phyloP scores from a whole-genome alignment of 2,329 filamentous ascomycete genomes.

The Aspergillus luchuensis region DNA sequence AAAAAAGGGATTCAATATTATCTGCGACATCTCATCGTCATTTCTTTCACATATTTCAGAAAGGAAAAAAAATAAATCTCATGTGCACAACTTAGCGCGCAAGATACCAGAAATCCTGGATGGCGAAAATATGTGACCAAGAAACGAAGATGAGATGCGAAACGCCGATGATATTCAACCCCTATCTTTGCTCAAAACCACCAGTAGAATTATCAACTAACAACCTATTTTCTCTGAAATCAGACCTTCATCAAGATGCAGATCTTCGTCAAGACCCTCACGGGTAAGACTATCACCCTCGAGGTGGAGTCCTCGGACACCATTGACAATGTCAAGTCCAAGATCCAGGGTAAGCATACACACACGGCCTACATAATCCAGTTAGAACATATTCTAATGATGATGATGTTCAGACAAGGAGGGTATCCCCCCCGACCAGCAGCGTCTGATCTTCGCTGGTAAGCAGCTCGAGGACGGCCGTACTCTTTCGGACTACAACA shows the following conservation, averaged over 20 bases:
- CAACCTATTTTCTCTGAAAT: conserved; percentile 15
- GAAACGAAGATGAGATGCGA: neutral
- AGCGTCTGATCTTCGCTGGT: conserved; percentile 99
- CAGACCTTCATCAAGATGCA: conserved; percentile 53
- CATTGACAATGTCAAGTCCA: conserved; percentile 99
- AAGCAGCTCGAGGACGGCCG: conserved; percentile 99
- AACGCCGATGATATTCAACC: neutral
- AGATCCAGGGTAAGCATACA: conserved; percentile 67
- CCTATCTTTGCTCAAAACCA: neutral
- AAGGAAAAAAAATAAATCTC: too few species aligned
- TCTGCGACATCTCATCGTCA: neutral
- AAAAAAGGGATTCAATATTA: neutral
- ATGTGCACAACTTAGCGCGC: too few species aligned
- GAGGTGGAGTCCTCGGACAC: conserved; percentile 99
- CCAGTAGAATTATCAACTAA: conserved; percentile 5
- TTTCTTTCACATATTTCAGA: too few species aligned
- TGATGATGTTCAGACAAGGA: conserved; percentile 82
- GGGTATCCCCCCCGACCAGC: conserved; percentile 98
- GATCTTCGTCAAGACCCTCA: conserved; percentile 69
- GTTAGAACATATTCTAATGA: neutral
- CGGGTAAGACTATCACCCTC: conserved; percentile 99
- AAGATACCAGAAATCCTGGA: too few species aligned
- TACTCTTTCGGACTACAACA: conserved; percentile 99
- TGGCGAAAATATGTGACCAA: too few species aligned
- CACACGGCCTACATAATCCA: neutral